Percentiles rank a stretch among this genome's conserved stretches.
phyloP scores from a whole-genome alignment of 495 filamentous ascomycete genomes.

The Penicillium roqueforti region DNA sequence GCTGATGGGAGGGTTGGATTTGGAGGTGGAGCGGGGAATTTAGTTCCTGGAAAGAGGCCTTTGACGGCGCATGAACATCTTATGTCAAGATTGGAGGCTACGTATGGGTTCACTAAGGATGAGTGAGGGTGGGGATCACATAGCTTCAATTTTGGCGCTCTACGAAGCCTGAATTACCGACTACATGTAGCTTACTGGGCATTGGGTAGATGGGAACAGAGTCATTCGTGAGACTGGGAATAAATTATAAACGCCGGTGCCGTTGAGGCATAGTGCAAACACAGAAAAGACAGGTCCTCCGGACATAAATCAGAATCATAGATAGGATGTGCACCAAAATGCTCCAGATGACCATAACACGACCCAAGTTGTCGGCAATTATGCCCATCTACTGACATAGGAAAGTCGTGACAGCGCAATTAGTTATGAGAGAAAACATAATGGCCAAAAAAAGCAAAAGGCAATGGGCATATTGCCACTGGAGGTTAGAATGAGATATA shows the following conservation, averaged over 20 bases:
- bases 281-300: slow-evolving; percentile 4
- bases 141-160: background rate
- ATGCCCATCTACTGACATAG: slow-evolving; percentile 30
- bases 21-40: slow-evolving; percentile 36
- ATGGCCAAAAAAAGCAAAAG: slow-evolving; percentile 1
- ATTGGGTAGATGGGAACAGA: slow-evolving; percentile 5
- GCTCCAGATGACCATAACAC: slow-evolving; percentile 13
- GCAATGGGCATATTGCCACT: slow-evolving; percentile 3
- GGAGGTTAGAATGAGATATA: slow-evolving; percentile 5
- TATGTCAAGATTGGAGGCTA: slow-evolving; percentile 65
- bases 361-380: slow-evolving; percentile 8
- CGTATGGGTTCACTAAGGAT: slow-evolving; percentile 56
- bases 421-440: slow-evolving; percentile 12
- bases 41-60: slow-evolving; percentile 50
- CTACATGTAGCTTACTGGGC: background rate
- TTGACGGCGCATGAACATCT: slow-evolving; percentile 86
- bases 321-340: slow-evolving; percentile 18
- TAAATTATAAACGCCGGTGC: slow-evolving; percentile 11
- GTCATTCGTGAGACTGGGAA: slow-evolving; percentile 1
- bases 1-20: slow-evolving; percentile 32
- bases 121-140: slow-evolving; percentile 1
- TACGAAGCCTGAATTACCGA: background rate
- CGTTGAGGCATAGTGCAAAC: slow-evolving; percentile 9
- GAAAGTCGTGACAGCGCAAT: slow-evolving; percentile 32
- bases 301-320: slow-evolving; percentile 20